These are phyloP conservation scores for Candida verbasci DNA, from an alignment of 805 yeast species.

Conservation along the genomic window DNA sequence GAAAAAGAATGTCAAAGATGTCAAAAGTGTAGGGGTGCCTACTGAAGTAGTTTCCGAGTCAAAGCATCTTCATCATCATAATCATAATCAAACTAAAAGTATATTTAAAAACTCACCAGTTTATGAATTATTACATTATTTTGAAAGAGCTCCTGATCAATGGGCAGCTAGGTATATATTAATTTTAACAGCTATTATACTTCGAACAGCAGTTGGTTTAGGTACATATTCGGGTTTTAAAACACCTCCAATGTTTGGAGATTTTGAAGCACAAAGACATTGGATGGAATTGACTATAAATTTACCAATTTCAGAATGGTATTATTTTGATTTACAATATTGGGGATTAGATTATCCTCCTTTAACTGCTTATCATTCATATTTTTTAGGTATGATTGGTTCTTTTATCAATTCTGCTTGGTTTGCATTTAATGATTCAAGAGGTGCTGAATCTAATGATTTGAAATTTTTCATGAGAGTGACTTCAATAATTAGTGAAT, in stretches of 20 bases:
- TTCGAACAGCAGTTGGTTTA: conserved; percentile 80
- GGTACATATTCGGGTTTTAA: conserved; percentile 80
- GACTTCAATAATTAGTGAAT: conserved; percentile 73
- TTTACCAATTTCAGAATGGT: conserved; percentile 77
- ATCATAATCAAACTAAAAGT: conserved; percentile 2
- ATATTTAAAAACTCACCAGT: conserved; percentile 49
- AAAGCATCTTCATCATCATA: no score
- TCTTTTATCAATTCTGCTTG: conserved; percentile 57
- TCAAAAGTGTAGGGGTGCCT: no score
- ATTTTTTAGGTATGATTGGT: conserved; percentile 73
- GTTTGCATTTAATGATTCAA: conserved; percentile 69
- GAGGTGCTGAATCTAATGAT: conserved; percentile 67
- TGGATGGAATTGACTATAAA: conserved; percentile 91
- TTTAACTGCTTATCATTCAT: conserved; percentile 89
- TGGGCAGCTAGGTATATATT: conserved; percentile 86
- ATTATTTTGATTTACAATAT: conserved; percentile 79
- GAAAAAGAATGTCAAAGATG: no score
- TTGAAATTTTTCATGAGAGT: conserved; percentile 83
- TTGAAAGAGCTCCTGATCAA: conserved; percentile 77
- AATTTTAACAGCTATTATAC: conserved; percentile 65
- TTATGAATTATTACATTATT: conserved; percentile 72
- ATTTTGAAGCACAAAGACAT: conserved; percentile 96
- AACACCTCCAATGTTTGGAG: conserved; percentile 82
- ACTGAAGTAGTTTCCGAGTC: no score
- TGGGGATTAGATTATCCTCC: conserved; percentile 99